Conservation (phyloP, 345 rosid species). For the Cardamine chenopodiifolia region DNA sequence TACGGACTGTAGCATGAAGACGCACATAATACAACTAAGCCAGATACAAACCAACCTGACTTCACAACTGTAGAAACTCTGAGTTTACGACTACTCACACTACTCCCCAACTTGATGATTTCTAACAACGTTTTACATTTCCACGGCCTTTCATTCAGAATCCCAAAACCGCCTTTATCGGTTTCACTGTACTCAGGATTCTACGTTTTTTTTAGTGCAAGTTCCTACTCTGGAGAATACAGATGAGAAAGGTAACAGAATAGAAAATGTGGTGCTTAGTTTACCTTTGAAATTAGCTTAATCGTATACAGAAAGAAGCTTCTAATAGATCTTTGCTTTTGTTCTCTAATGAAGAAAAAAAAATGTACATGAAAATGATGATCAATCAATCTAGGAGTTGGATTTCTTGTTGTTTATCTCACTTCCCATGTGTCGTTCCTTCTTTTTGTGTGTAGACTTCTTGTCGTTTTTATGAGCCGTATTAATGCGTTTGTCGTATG, state of each 20-base stretch:
- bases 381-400: neutral
- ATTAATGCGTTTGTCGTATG: constrained; percentile 17
- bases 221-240: constrained; percentile 14
- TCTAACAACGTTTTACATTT: constrained; percentile 34
- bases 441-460: constrained; percentile 22
- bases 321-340: neutral
- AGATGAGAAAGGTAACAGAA: constrained; percentile 1
- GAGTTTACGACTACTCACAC: constrained; percentile 63
- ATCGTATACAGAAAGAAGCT: constrained; percentile 22
- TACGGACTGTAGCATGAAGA: constrained; percentile 83
- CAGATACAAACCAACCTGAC: constrained; percentile 62
- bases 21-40: constrained; percentile 76
- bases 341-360: constrained; percentile 1
- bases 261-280: constrained; percentile 18
- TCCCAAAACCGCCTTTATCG: constrained; percentile 17
- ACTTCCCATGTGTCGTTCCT: constrained; percentile 25
- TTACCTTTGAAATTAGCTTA: constrained; percentile 5
- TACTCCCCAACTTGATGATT: constrained; percentile 42
- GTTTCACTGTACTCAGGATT: constrained; percentile 1
- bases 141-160: constrained; percentile 28
- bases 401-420: constrained; percentile 15
- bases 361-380: constrained; percentile 23
- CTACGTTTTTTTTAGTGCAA: neutral
- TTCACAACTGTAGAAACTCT: constrained; percentile 62
- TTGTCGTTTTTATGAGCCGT: constrained; percentile 29